Evolutionary conservation across 768 basidiomycete genomes (phyloP), one percentile per base, ranked within the genome.

Genomic region (Naganishia onofrii): DNA sequence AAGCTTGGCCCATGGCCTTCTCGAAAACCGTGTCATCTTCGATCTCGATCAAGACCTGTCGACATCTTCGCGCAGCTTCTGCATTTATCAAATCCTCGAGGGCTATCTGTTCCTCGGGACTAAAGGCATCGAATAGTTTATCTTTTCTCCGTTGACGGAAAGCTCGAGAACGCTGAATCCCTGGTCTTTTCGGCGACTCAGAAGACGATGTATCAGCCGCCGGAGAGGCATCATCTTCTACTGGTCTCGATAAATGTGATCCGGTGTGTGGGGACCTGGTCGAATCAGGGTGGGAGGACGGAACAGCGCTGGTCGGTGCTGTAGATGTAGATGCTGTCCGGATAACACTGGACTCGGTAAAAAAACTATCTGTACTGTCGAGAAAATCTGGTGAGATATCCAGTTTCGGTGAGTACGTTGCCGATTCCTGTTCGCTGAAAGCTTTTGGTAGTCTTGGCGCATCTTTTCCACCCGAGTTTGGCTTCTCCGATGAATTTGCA

Each of bases 21-120:
- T 65, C 70, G 28, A 70, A 70, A 8, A 48, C 64, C 34, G n/a
- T 48, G 26, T 70, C 70, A 10, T 70, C 70, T 31, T 70, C 70
- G 28, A 70, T 70, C 32, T 70, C 63, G 38, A 70, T 57, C 70
- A 70, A 56, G 23, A 46, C 53, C 52, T 70, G 70, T 23, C 70
- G 58, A 31, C 64, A 66, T 54, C 34, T 34, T 66, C 70, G 31
- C 3, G 21, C 8, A 5, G 42, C 60, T 63, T 63, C 60, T 42
- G 60, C 60, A 46, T 63, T 21, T 23, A 63, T 63, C 15, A 63
- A 29, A 10, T n/a, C 60, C 23, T 63, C 60, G 21, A 63, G 36
- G 10, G 42, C 36, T 26, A 28, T 26, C 28, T 63, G 60, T 26
- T 63, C 60, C 6, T 63, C n/a, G 9, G n/a, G 23, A 42, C 28